Base-by-base conservation (phyloP, 129 eudicot species). In the Chrysanthemum makinoi region DNA sequence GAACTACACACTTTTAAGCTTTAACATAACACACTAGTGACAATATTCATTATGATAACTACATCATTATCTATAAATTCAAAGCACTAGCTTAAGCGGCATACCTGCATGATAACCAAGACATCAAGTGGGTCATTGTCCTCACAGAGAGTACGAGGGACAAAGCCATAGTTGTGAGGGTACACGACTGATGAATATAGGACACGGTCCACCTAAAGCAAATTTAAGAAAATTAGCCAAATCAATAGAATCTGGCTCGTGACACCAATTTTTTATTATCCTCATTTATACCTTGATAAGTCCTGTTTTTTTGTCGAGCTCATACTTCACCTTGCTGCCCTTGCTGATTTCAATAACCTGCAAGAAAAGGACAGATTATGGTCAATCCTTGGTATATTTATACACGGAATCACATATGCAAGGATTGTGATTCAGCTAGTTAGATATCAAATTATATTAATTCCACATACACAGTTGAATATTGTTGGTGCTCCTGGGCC, bases 111-210 rank as follows among this genome's bases (percentile, higher is more conserved):
- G 70, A 94, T 86, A 70, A 94, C 95, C 77, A 94, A 77, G 53
- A 94, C 98, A 86, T 94, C 98, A 80, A 94, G 80, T 0, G 98
- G 98, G 74, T 94, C 98, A 77, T 78, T 87, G 85, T 92, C 98
- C 79, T 92, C 98, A 56, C 98, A 92, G 24, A 92, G 87, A 69
- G 98, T 92, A 43, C 98, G 96, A 61, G 98, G 98, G 69, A 92
- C 87, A 62, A 92, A 92, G 43, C 98, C 98, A 78, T 92, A 92
- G 85, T 92, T 92, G 77, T 92, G 98, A 13, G 98, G 98, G 74
- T 92, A 92, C 69, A 92, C 96, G 19, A 94, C 96, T 19, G 98
- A 94, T 62, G 98, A 94, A 83, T 94, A 94, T 28, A 94, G 91
- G 51, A 94, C 86, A 61, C 98, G 95, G 73, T 94, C 98, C 67